These are phyloP conservation scores for Populus pruinosa DNA, from an alignment of 345 rosid species.

Conservation along the genomic window DNA sequence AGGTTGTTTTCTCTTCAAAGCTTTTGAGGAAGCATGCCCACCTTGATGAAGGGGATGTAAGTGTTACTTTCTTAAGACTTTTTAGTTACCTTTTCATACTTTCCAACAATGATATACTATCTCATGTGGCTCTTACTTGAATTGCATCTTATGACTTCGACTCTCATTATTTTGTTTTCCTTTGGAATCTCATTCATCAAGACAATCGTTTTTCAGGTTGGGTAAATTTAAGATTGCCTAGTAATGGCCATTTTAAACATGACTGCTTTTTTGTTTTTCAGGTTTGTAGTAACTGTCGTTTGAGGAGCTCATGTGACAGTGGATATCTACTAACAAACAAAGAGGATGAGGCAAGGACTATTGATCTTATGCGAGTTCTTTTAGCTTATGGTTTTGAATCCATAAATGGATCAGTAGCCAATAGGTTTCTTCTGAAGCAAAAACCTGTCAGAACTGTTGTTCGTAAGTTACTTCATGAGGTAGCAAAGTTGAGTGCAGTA, in stretches of 20 bases:
- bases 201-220: background rate
- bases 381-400: conserved; percentile 74
- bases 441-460: conserved; percentile 76
- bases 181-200: background rate
- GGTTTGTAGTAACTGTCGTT: conserved; percentile 94
- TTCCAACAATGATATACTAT: background rate
- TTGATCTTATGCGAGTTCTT: conserved; percentile 82
- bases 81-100: background rate
- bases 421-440: conserved; percentile 60
- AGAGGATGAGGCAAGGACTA: conserved; percentile 90
- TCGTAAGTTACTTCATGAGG: conserved; percentile 79
- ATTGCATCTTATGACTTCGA: background rate
- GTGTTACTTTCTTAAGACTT: conserved; percentile 24
- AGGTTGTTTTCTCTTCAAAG: conserved; percentile 81
- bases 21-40: conserved; percentile 83
- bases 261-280: conserved; percentile 34
- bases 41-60: conserved; percentile 99
- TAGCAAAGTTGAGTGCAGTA: conserved; percentile 83
- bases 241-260: conserved; percentile 20
- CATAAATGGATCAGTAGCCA: conserved; percentile 47
- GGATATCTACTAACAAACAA: conserved; percentile 81
- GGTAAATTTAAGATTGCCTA: conserved; percentile 9
- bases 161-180: background rate
- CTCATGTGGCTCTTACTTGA: background rate
- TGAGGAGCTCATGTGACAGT: conserved; percentile 82